Conservation (phyloP, 805 yeast genomes). For the Debaryomyces prosopidis region DNA sequence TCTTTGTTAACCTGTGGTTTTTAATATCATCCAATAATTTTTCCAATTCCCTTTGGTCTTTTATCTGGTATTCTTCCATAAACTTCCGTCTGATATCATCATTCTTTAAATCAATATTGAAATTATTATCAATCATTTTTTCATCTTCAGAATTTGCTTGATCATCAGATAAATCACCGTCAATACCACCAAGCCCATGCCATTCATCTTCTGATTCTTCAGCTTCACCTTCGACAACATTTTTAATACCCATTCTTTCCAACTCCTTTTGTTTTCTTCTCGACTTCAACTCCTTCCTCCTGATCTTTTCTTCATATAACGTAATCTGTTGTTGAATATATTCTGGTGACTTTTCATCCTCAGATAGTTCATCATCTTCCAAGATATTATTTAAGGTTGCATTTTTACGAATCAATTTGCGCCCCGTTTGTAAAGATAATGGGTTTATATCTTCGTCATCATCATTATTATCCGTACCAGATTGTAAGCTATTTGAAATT, state of each 20-base stretch:
- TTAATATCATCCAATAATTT: conserved; percentile 70
- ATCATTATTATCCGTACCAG: neutral
- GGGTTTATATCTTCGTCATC: conserved; percentile 31
- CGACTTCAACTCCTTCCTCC: conserved; percentile 32
- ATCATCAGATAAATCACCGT: conserved; percentile 55
- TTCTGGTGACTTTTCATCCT: conserved; percentile 24
- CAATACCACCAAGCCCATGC: conserved; percentile 77
- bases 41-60: conserved; percentile 64
- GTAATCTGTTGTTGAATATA: conserved; percentile 29
- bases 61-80: conserved; percentile 58
- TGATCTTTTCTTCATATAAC: conserved; percentile 38
- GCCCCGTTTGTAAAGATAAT: conserved; percentile 21
- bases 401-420: conserved; percentile 19
- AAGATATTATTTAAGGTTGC: conserved; percentile 8
- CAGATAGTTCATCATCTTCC: conserved; percentile 21
- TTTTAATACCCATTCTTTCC: conserved; percentile 57
- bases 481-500: neutral
- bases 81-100: conserved; percentile 58
- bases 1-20: conserved; percentile 66
- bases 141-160: conserved; percentile 76
- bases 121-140: conserved; percentile 71
- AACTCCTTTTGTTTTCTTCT: conserved; percentile 48
- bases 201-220: conserved; percentile 90
- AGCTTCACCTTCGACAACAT: conserved; percentile 77
- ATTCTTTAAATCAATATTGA: conserved; percentile 56